A percentile compares a stretch with the other conserved stretches of the same genome.
These are phyloP conservation scores for Cruciata laevipes DNA, from an alignment of 257 asterid genomes.

Conservation along the genomic window DNA sequence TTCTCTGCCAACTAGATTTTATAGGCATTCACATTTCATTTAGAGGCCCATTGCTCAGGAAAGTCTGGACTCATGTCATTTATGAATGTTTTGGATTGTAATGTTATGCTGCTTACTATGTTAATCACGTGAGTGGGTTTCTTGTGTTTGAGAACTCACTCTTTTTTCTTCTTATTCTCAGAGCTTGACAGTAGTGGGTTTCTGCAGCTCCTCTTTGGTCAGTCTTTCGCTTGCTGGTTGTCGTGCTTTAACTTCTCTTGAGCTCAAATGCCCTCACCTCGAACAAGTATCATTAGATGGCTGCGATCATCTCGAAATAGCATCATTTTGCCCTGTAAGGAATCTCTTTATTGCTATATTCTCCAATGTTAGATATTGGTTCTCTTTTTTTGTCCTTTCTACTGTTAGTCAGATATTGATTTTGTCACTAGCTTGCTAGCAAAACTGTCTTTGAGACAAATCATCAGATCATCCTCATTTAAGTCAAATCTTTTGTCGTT, in stretches of 20 bases:
- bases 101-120: neutral
- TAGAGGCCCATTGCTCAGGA: neutral
- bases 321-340: conserved; percentile 85
- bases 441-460: neutral
- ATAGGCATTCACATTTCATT: neutral
- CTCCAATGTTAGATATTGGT: neutral
- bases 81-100: conserved; percentile 1
- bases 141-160: conserved; percentile 14
- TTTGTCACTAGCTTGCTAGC: neutral
- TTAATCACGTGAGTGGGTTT: neutral
- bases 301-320: conserved; percentile 93
- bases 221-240: conserved; percentile 94
- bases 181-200: conserved; percentile 80
- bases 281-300: conserved; percentile 87
- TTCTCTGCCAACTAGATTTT: neutral
- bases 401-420: neutral
- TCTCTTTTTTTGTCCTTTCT: neutral
- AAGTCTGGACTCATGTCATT: neutral
- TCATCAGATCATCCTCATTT: neutral
- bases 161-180: conserved; percentile 30
- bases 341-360: neutral
- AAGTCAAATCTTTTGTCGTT: neutral
- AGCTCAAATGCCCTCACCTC: conserved; percentile 71
- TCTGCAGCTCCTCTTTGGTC: conserved; percentile 62
- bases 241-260: conserved; percentile 78